These are phyloP conservation scores for Populus tremula DNA, from an alignment of 345 rosid genomes.

Conservation along the genomic window DNA sequence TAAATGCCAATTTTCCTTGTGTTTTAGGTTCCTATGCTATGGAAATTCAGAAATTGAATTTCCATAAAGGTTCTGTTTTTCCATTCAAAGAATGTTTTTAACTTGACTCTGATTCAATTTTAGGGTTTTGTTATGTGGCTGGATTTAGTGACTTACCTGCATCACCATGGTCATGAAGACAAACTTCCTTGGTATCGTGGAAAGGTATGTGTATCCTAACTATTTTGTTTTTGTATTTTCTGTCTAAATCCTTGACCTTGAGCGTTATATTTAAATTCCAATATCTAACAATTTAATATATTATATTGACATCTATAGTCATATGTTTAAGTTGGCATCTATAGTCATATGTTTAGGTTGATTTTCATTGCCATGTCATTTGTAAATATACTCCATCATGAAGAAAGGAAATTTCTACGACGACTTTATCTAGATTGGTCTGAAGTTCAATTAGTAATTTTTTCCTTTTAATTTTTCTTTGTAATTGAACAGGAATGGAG, in stretches of 20 bases:
- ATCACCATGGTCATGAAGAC: slow-evolving; percentile 80
- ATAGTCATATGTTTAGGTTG: background rate
- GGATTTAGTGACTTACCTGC: slow-evolving; percentile 80
- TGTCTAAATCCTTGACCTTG: background rate
- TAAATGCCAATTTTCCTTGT: background rate
- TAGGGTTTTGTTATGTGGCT: slow-evolving; percentile 77
- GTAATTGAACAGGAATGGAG: slow-evolving; percentile 63
- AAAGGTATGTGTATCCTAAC: slow-evolving; percentile 45
- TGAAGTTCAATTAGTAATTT: background rate
- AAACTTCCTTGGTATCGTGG: slow-evolving; percentile 94
- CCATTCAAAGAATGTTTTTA: background rate
- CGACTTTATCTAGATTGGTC: background rate
- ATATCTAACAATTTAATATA: background rate
- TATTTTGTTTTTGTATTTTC: too few relatives aligned
- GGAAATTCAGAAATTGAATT: background rate
- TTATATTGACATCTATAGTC: background rate
- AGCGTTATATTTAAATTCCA: background rate
- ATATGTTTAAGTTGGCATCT: background rate
- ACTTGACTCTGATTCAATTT: background rate
- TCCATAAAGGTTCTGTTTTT: background rate
- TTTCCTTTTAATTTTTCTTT: background rate
- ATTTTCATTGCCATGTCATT: background rate
- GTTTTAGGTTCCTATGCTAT: background rate
- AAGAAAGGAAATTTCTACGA: background rate
- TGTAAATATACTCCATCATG: too few relatives aligned